Evolutionary conservation across 768 basidiomycete genomes (phyloP).

Genomic region (Amanita pseudoporphyria): DNA sequence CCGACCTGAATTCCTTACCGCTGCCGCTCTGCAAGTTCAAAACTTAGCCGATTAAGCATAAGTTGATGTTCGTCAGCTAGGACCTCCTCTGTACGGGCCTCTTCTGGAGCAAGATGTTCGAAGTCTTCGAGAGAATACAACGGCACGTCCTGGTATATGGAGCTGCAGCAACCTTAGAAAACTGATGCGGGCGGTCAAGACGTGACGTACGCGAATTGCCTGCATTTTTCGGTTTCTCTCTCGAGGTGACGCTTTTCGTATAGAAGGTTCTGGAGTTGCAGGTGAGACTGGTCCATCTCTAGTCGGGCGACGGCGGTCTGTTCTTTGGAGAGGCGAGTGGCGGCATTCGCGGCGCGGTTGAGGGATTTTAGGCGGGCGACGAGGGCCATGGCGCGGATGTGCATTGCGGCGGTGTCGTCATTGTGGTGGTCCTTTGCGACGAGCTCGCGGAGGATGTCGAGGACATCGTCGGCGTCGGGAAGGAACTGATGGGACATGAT

Average conservation of each 20-base stretch:
- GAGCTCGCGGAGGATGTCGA: conserved; percentile 56
- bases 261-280: conserved; percentile 76
- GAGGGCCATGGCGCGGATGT: conserved; percentile 65
- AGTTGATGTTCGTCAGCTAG: conserved; percentile 69
- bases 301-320: conserved; percentile 70
- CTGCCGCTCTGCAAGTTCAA: conserved; percentile 83
- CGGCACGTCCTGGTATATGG: conserved; percentile 82
- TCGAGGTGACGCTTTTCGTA: conserved; percentile 89
- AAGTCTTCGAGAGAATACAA: conserved; percentile 67
- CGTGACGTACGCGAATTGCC: conserved; percentile 74
- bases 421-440: conserved; percentile 34
- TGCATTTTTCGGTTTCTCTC: conserved; percentile 86
- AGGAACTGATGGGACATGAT: conserved; percentile 20
- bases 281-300: conserved; percentile 86
- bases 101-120: conserved; percentile 54
- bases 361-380: conserved; percentile 72
- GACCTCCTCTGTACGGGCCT: conserved; percentile 50
- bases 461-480: conserved; percentile 39
- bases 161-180: conserved; percentile 31
- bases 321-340: conserved; percentile 58
- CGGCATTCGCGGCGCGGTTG: conserved; percentile 64
- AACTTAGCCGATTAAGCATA: conserved; percentile 80
- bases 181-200: background rate
- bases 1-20: conserved; percentile 37
- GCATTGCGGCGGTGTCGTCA: conserved; percentile 40